Evolutionary conservation across 2,329 filamentous ascomycete genomes (phyloP).

Genomic region (Colletotrichum lindemuthianum): DNA sequence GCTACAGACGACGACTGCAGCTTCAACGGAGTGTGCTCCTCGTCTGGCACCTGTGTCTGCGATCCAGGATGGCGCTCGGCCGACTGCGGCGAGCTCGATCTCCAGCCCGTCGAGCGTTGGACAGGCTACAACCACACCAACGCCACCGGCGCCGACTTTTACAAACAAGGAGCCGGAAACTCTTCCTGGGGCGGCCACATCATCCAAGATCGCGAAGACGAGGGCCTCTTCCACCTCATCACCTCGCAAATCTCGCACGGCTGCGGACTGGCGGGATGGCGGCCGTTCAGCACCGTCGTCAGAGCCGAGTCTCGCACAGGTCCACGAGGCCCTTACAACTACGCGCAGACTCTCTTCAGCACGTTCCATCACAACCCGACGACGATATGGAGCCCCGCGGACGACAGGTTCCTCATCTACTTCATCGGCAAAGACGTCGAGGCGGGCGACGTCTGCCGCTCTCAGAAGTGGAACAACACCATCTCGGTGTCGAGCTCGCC

Average conservation of each 20-base stretch:
- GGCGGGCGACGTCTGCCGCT: slow-evolving; percentile 21
- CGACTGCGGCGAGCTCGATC: slow-evolving; percentile 57
- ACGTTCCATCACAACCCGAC: slow-evolving; percentile 59
- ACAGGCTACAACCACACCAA: slow-evolving; percentile 58
- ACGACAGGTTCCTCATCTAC: slow-evolving; percentile 56
- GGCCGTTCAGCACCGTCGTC: slow-evolving; percentile 55
- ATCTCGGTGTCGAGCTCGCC: slow-evolving; percentile 41
- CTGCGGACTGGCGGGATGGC: slow-evolving; percentile 59
- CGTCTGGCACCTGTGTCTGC: slow-evolving; percentile 37
- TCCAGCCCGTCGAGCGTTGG: slow-evolving; percentile 50
- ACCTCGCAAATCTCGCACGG: slow-evolving; percentile 56
- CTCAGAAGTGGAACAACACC: slow-evolving; percentile 34
- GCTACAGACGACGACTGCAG: slow-evolving; percentile 43
- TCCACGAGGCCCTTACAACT: slow-evolving; percentile 55
- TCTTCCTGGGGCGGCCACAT: slow-evolving; percentile 61
- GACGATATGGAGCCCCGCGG: slow-evolving; percentile 54
- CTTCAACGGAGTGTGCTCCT: slow-evolving; percentile 43
- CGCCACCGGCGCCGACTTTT: slow-evolving; percentile 21
- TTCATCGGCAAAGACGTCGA: slow-evolving; percentile 51
- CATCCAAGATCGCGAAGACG: slow-evolving; percentile 52
- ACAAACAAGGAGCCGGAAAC: slow-evolving; percentile 43
- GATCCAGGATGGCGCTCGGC: slow-evolving; percentile 55
- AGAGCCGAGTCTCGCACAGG: slow-evolving; percentile 56
- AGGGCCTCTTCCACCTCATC: slow-evolving; percentile 54
- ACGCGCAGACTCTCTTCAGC: slow-evolving; percentile 49